Conservation (phyloP, 257 asterid genomes). For the Ilex asprella region DNA sequence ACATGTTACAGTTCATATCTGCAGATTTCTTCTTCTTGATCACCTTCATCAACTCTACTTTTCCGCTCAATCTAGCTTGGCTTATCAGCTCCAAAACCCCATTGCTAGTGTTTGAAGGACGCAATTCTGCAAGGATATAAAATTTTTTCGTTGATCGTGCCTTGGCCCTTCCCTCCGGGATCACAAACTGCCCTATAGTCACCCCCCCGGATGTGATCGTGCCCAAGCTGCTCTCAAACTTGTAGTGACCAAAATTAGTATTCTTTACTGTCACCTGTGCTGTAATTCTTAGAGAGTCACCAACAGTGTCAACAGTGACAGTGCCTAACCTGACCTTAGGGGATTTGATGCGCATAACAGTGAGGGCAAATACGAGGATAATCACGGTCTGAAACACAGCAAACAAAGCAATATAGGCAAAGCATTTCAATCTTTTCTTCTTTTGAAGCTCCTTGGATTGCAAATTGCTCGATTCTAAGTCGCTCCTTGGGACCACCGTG, state of each 20-base stretch:
- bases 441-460: too few species aligned
- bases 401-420: conserved; percentile 21
- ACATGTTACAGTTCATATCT: conserved; percentile 18
- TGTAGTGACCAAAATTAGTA: conserved; percentile 25
- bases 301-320: conserved; percentile 9
- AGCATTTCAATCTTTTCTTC: conserved; percentile 11
- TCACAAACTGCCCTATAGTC: conserved; percentile 11
- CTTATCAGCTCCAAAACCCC: conserved; percentile 17
- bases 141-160: conserved; percentile 11
- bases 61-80: conserved; percentile 11
- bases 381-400: conserved; percentile 7
- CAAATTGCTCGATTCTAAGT: too few species aligned
- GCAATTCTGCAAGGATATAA: conserved; percentile 5
- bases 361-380: conserved; percentile 12
- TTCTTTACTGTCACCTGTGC: conserved; percentile 15
- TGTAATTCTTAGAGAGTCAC: not conserved
- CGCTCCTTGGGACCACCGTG: too few species aligned
- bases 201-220: conserved; percentile 13
- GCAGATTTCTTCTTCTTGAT: conserved; percentile 23
- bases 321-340: conserved; percentile 22
- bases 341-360: conserved; percentile 12
- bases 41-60: conserved; percentile 21
- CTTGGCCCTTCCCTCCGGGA: conserved; percentile 14
- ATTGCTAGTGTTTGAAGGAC: conserved; percentile 3
- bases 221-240: conserved; percentile 12